Evolutionary conservation across 164 flowering plant genomes (phyloP).

Genomic region (Vitis labrusca): DNA sequence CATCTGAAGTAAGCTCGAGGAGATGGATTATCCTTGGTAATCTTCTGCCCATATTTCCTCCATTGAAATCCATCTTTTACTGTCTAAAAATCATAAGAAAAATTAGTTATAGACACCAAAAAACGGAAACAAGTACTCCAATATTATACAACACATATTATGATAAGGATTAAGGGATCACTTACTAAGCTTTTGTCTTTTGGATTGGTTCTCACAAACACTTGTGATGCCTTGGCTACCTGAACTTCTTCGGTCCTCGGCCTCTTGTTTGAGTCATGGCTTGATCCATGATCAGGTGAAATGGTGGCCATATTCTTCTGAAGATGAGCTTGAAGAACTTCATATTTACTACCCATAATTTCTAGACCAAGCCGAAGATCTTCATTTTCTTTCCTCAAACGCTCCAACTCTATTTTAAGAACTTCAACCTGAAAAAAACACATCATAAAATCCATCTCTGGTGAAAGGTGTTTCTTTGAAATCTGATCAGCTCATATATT

Average conservation of each 20-base stretch:
- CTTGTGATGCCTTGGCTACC: slow-evolving; percentile 15
- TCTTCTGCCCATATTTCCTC: slow-evolving; percentile 74
- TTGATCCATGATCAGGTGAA: background rate
- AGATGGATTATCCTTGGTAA: slow-evolving; percentile 56
- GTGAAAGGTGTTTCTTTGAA: background rate
- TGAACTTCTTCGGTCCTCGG: slow-evolving; percentile 9
- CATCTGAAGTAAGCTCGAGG: slow-evolving; percentile 67
- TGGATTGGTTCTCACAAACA: slow-evolving; percentile 23
- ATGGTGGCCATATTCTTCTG: slow-evolving; percentile 4
- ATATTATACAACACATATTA: background rate
- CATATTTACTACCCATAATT: slow-evolving; percentile 22
- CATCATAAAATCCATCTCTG: background rate
- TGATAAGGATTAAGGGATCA: background rate
- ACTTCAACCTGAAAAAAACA: slow-evolving; percentile 17
- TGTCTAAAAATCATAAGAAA: slow-evolving; percentile 21
- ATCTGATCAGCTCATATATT: background rate
- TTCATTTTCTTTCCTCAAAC: slow-evolving; percentile 34
- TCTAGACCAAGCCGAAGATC: slow-evolving; percentile 22
- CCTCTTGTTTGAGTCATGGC: slow-evolving; percentile 20
- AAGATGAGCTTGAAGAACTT: slow-evolving; percentile 20
- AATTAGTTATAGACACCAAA: background rate
- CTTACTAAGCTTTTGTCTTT: slow-evolving; percentile 34
- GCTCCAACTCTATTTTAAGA: slow-evolving; percentile 23
- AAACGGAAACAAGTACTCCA: background rate
- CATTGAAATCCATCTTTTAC: slow-evolving; percentile 68